Evolutionary conservation across 306 rosid genomes (phyloP).

Genomic region (Sicyos baderoa): DNA sequence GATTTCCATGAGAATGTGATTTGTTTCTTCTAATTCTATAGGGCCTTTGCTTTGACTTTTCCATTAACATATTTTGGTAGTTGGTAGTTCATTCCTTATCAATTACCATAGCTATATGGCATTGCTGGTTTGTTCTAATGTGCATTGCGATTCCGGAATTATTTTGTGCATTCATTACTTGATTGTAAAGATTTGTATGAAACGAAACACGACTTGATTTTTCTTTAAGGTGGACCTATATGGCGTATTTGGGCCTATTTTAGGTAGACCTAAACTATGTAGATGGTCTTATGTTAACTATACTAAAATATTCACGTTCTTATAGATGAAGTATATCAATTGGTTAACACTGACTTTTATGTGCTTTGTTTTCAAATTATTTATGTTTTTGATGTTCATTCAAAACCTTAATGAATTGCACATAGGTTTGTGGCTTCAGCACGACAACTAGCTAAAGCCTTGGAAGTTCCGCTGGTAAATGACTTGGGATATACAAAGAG

Average conservation of each 20-base stretch:
- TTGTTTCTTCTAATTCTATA: not conserved
- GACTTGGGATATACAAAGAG: slow-evolving; percentile 98
- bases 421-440: slow-evolving; percentile 89
- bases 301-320: not conserved
- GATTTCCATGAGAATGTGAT: not conserved
- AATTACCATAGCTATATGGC: not conserved
- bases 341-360: not conserved
- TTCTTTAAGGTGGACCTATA: slow-evolving; percentile 2
- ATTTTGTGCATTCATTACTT: slow-evolving; percentile 3
- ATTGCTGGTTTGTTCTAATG: not conserved
- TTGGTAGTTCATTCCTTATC: slow-evolving; percentile 3
- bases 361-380: not conserved
- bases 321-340: not conserved
- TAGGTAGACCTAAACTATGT: not conserved
- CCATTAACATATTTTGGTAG: not conserved
- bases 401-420: slow-evolving; percentile 17
- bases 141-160: not conserved
- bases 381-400: slow-evolving; percentile 7
- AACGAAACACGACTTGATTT: not conserved
- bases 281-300: not conserved
- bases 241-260: not conserved
- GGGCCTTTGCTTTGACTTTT: not conserved
- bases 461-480: slow-evolving; percentile 98
- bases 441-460: slow-evolving; percentile 88
- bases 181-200: not conserved